phyloP scores from a whole-genome alignment of 164 flowering plant genomes.

The Chimonanthus praecox region DNA sequence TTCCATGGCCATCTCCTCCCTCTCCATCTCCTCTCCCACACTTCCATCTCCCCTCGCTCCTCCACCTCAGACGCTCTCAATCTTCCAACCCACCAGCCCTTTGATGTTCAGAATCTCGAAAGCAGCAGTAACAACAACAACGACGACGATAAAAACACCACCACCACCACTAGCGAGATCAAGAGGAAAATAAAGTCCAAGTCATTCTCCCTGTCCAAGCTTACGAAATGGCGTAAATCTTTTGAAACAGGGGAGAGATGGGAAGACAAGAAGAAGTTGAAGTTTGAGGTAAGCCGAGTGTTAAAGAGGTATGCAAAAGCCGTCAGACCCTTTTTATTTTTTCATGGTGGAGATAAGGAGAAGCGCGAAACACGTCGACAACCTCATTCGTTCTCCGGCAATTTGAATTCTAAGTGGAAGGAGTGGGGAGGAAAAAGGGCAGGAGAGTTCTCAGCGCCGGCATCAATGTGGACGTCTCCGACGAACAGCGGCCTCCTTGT shows the following conservation, averaged over 20 bases:
- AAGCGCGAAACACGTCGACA: conserved; percentile 21
- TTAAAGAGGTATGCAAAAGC: conserved; percentile 56
- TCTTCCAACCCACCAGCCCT: conserved; percentile 40
- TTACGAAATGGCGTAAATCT: conserved; percentile 43
- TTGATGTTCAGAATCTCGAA: conserved; percentile 14
- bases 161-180: conserved; percentile 4
- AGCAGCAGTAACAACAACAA: not conserved
- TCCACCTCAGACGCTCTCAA: conserved; percentile 70
- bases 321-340: conserved; percentile 50
- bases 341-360: conserved; percentile 38
- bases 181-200: conserved; percentile 43
- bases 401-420: conserved; percentile 24
- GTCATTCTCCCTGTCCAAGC: conserved; percentile 52
- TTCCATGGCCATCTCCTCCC: conserved; percentile 94
- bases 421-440: conserved; percentile 20
- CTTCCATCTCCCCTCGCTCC: conserved; percentile 63
- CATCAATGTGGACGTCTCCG: conserved; percentile 75
- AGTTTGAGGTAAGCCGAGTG: conserved; percentile 40
- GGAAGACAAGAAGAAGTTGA: conserved; percentile 25
- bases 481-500: conserved; percentile 66
- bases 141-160: conserved; percentile 5
- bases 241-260: conserved; percentile 17
- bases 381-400: conserved; percentile 54
- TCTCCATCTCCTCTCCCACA: conserved; percentile 71
- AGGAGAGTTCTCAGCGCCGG: conserved; percentile 72